These are phyloP conservation scores for Hypoxylon sp. DNA, from an alignment of 2,329 filamentous ascomycete genomes.

Conservation along the genomic window DNA sequence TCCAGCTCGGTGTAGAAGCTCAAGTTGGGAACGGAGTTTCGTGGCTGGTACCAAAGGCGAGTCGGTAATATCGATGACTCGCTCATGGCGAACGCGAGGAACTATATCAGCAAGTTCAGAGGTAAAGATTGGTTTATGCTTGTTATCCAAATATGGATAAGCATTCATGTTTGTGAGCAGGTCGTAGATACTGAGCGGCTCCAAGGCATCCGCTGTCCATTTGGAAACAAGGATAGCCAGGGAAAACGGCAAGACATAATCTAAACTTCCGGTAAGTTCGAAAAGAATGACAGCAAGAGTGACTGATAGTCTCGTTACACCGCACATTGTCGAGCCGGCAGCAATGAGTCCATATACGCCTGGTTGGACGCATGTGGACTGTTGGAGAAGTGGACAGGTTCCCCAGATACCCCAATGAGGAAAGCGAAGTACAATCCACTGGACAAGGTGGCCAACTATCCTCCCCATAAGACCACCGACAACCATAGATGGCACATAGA, in stretches of 20 bases:
- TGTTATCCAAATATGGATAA: slow-evolving; percentile 98
- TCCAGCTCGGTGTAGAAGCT: slow-evolving; percentile 84
- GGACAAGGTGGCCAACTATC: slow-evolving; percentile 86
- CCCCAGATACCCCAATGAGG: slow-evolving; percentile 81
- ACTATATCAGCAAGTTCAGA: slow-evolving; percentile 90
- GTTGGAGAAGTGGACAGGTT: slow-evolving; percentile 77
- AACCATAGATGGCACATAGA: slow-evolving; percentile 99
- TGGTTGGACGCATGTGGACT: slow-evolving; percentile 90
- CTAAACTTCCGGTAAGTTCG: slow-evolving; percentile 92
- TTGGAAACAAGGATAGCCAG: slow-evolving; percentile 94
- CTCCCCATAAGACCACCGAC: slow-evolving; percentile 93
- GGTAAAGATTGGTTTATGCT: slow-evolving; percentile 91
- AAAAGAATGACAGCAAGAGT: slow-evolving; percentile 96
- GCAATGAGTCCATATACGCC: slow-evolving; percentile 97
- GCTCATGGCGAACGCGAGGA: slow-evolving; percentile 78
- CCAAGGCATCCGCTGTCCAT: slow-evolving; percentile 96
- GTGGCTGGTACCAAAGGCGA: slow-evolving; percentile 84
- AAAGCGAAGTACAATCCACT: slow-evolving; percentile 82
- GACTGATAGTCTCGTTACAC: slow-evolving; percentile 92
- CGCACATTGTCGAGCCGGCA: slow-evolving; percentile 97
- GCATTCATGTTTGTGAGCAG: slow-evolving; percentile 96
- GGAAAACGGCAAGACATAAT: slow-evolving; percentile 96
- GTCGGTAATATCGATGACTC: slow-evolving; percentile 88
- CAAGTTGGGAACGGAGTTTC: slow-evolving; percentile 83
- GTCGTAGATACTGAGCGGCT: slow-evolving; percentile 96